These are phyloP conservation scores for Pseudocercospora fuligena DNA, from an alignment of 2,329 filamentous ascomycete species.

Conservation along the genomic window DNA sequence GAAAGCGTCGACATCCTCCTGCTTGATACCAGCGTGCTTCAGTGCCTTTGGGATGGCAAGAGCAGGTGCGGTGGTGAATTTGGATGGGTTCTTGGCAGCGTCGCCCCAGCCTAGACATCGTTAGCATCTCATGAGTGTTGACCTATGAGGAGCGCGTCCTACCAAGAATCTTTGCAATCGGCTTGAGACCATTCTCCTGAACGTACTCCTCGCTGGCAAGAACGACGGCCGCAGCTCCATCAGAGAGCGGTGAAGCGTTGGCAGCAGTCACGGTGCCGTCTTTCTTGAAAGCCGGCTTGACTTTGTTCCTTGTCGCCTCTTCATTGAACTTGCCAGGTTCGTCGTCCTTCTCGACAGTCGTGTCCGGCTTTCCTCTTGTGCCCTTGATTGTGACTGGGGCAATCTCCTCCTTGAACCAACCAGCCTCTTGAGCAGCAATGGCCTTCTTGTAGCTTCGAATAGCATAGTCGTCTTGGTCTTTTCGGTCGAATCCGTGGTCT, in stretches of 20 bases:
- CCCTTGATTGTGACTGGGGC: slow-evolving; percentile 85
- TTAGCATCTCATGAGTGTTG: not conserved
- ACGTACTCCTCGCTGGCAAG: slow-evolving; percentile 93
- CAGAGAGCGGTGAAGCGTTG: slow-evolving; percentile 94
- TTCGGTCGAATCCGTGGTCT: slow-evolving; percentile 79
- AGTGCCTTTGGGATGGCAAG: slow-evolving; percentile 97
- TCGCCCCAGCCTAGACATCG: slow-evolving; percentile 76
- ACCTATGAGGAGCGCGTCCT: not conserved
- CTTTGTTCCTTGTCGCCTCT: slow-evolving; percentile 51
- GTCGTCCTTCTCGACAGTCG: slow-evolving; percentile 83
- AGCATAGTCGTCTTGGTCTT: slow-evolving; percentile 93
- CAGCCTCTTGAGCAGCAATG: slow-evolving; percentile 79
- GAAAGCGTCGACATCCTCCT: slow-evolving; percentile 83
- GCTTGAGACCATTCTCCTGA: slow-evolving; percentile 88
- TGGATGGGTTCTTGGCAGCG: slow-evolving; percentile 85
- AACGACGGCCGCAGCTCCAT: slow-evolving; percentile 89
- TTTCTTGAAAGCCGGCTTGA: slow-evolving; percentile 78
- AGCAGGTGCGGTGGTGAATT: slow-evolving; percentile 93
- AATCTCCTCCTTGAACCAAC: slow-evolving; percentile 84
- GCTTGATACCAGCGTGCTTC: slow-evolving; percentile 84
- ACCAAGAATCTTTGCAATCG: slow-evolving; percentile 89
- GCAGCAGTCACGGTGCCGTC: slow-evolving; percentile 91
- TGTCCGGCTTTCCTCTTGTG: slow-evolving; percentile 84
- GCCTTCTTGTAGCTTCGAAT: slow-evolving; percentile 95
- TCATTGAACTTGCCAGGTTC: slow-evolving; percentile 85